Evolutionary conservation across 2,329 filamentous ascomycete species (phyloP), one percentile per base, ranked within the genome.

Genomic region (Curvularia sp.): DNA sequence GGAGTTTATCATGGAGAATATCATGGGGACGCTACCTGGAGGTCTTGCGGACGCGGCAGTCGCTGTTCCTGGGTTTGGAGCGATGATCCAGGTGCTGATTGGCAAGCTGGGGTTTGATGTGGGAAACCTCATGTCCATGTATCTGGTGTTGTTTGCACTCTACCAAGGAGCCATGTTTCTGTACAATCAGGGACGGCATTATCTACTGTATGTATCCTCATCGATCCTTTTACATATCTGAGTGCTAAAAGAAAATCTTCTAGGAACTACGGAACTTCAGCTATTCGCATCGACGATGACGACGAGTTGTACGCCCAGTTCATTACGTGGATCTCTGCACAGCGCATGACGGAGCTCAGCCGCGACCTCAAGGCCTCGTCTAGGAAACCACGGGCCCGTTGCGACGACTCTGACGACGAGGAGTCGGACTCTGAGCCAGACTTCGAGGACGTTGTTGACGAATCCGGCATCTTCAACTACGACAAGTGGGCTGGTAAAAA

Each of bases 401-500:
- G 8, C 71, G 73, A 64, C 35, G 70, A 71, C 2, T 41, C 41
- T 22, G 38, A 54, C 20, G 51, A 54, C 20, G 18, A 31, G 5
- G 24, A 39, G 8, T 39, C 41, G 3, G 55, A 54, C 0, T n/a
- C 22, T 0, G 50, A 53, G 22, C 20, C 41, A 5, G 73, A 74
- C 3, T 69, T 78, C 10, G 50, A 54, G 12, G 50, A 58, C 5
- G 55, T 54, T 1, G 20, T 58, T 18, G 55, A 54, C 15, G 55
- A 49, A 6, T 58, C 55, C 5, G 79, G 77, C 2, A 76, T 83
- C 47, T 81, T 84, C 68, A 81, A 84, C 61, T 83, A 80, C 64
- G 79, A 79, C 57, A 81, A 80, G 58, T 83, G 80, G 79, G 75
- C 77, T 10, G 79, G 80, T 33, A 78, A 78, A 5, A 75, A 80